Percentiles rank a stretch among this genome's conserved stretches.
phyloP scores from a whole-genome alignment of 768 basidiomycete genomes.

The Artomyces pyxidatus region DNA sequence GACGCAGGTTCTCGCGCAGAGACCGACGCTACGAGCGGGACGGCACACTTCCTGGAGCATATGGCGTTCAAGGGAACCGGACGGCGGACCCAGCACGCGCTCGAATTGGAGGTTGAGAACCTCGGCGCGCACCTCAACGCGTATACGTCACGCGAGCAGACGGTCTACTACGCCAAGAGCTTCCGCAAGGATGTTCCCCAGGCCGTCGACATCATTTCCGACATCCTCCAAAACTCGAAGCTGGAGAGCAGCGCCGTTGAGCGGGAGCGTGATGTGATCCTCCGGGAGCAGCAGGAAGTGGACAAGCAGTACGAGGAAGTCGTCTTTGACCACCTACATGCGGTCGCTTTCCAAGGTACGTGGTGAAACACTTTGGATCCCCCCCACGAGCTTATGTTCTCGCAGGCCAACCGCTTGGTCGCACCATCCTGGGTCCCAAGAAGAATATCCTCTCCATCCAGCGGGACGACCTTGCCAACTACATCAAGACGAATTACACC shows the following conservation, averaged over 20 bases:
- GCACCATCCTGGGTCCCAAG: constrained; percentile 96
- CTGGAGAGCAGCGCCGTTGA: constrained; percentile 83
- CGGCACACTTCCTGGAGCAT: constrained; percentile 97
- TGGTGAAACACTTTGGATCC: constrained; percentile 11
- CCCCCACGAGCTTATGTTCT: constrained; percentile 7
- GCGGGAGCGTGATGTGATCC: constrained; percentile 91
- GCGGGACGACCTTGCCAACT: constrained; percentile 77
- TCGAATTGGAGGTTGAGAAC: constrained; percentile 97
- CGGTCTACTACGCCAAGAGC: constrained; percentile 98
- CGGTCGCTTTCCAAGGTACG: constrained; percentile 93
- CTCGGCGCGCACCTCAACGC: constrained; percentile 96
- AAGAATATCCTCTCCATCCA: constrained; percentile 93
- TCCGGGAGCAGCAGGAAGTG: constrained; percentile 97
- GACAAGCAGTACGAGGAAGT: constrained; percentile 98
- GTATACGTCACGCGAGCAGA: constrained; percentile 98
- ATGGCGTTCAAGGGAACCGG: constrained; percentile 98
- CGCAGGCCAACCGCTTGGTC: constrained; percentile 86
- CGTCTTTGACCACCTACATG: constrained; percentile 95
- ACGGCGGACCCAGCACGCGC: constrained; percentile 76
- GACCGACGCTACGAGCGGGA: constrained; percentile 90
- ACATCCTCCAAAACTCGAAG: constrained; percentile 96
- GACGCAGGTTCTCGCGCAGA: constrained; percentile 97
- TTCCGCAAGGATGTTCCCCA: constrained; percentile 91
- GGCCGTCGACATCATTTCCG: constrained; percentile 94
- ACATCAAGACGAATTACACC: constrained; percentile 98